phyloP scores from a whole-genome alignment of 345 rosid genomes.

The Syzygium jambos region DNA sequence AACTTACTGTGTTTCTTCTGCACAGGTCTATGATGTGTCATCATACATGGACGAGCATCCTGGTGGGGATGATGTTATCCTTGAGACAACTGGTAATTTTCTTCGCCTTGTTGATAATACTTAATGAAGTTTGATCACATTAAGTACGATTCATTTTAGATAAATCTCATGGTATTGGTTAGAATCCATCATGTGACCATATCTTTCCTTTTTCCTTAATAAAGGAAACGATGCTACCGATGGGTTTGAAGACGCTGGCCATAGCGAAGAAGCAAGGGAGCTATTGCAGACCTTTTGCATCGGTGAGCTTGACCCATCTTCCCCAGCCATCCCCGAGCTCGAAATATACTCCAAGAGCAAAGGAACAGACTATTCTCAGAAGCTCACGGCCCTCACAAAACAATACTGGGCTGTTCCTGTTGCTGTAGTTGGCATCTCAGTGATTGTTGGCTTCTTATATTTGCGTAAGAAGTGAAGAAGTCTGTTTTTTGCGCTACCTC shows the following conservation, averaged over 20 bases:
- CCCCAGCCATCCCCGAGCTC: constrained; percentile 50
- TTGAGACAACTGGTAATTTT: constrained; percentile 51
- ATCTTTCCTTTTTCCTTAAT: neutral
- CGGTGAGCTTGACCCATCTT: constrained; percentile 64
- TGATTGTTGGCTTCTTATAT: constrained; percentile 47
- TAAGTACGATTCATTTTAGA: neutral
- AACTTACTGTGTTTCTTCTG: neutral
- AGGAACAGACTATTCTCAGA: constrained; percentile 16
- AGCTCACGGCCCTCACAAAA: constrained; percentile 40
- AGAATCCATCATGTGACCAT: neutral
- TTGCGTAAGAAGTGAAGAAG: constrained; percentile 44
- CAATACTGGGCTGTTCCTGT: constrained; percentile 71
- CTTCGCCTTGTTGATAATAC: neutral
- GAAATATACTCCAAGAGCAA: constrained; percentile 39
- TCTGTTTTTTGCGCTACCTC: neutral
- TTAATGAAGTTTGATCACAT: neutral
- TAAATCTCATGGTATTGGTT: neutral
- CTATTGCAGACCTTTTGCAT: constrained; percentile 54
- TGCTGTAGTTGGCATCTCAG: constrained; percentile 46
- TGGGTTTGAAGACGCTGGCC: constrained; percentile 90
- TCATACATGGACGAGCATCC: constrained; percentile 90
- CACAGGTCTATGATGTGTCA: constrained; percentile 75
- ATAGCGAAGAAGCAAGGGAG: constrained; percentile 62
- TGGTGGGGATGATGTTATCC: constrained; percentile 89
- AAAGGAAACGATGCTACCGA: constrained; percentile 78